Evolutionary conservation across 1,284 basidiomycete species (phyloP).

Genomic region (Phellopilus nigrolimitatus): DNA sequence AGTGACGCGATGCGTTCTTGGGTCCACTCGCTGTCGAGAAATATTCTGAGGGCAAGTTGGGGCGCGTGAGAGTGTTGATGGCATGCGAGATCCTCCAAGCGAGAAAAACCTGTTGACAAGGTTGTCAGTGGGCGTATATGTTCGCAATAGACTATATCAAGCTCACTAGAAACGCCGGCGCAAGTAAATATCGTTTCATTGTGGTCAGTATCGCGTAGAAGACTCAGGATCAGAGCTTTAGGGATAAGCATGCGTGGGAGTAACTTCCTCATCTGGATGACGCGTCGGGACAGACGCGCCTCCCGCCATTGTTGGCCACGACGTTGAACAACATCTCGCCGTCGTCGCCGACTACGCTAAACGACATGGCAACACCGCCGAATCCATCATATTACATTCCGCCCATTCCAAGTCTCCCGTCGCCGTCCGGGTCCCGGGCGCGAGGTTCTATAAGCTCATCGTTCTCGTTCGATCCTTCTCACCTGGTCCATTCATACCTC

Average conservation of each 20-base stretch:
- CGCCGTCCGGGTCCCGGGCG: conserved; percentile 45
- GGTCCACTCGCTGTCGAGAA: conserved; percentile 5
- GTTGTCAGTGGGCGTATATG: background rate
- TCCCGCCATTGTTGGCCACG: background rate
- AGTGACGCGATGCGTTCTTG: conserved; percentile 1
- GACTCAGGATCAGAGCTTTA: background rate
- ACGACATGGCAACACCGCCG: conserved; percentile 19
- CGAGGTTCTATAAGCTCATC: conserved; percentile 71
- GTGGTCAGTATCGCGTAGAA: background rate
- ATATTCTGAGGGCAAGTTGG: conserved; percentile 9
- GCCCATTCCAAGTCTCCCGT: conserved; percentile 29
- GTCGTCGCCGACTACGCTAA: background rate
- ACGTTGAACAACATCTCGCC: background rate
- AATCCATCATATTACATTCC: conserved; percentile 33
- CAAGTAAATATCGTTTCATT: conserved; percentile 10
- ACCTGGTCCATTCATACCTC: conserved; percentile 61
- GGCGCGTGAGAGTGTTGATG: conserved; percentile 6
- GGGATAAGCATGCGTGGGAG: background rate
- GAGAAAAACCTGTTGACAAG: background rate
- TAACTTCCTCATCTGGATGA: background rate
- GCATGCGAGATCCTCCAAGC: conserved; percentile 11
- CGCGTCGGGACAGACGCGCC: background rate
- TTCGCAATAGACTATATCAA: background rate
- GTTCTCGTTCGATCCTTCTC: conserved; percentile 77
- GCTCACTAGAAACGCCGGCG: conserved; percentile 8